Base-by-base conservation (phyloP, 352 stramenopile species). In the Pythium utonaiense region DNA sequence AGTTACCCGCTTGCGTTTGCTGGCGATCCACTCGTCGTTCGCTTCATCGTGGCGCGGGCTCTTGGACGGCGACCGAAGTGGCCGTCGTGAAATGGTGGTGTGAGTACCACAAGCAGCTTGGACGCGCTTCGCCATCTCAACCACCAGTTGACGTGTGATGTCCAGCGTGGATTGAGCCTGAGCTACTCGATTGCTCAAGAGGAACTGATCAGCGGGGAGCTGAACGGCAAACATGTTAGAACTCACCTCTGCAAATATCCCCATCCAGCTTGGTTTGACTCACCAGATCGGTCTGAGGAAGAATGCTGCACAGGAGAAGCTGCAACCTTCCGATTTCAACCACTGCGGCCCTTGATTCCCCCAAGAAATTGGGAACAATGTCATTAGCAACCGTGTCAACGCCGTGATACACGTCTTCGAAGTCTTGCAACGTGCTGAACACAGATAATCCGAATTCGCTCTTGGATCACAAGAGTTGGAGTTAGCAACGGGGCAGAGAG, bases 1-100 rank as follows among this genome's bases (percentile, higher is more conserved):
- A 70, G 56, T 9, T 56, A 70, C 63, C 22, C 63, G 50, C 41
- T 61, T 70, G 21, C 63, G 57, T 30, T 70, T 70, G 57, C 55
- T 62, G 22, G 52, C 45, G 12, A 62, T 41, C 63, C 63, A 66
- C 19, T 61, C 52, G 21, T 24, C 51, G 17, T 33, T 45, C 9
- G 38, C 41, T 19, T 58, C 51, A 16, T 57, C 47, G 12, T 34
- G 16, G 44, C 63, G 38, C 9, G 63, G 56, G 24, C 63, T 70
- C 30, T 70, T 70, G 0, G 40, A 36, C 12, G 56, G 50, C 8
- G 62, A 61, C 1, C 53, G 60, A 6, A 61, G 45, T 12, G 21
- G 38, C n/a, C 28, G 33, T 36, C 45, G 16, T 24, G 38, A 6
- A n/a, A 0, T 38, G 2, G 19, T 40, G 10, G 25, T 6, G 16